These are phyloP conservation scores for Vitis labrusca DNA, from an alignment of 164 flowering plant species.

Conservation along the genomic window DNA sequence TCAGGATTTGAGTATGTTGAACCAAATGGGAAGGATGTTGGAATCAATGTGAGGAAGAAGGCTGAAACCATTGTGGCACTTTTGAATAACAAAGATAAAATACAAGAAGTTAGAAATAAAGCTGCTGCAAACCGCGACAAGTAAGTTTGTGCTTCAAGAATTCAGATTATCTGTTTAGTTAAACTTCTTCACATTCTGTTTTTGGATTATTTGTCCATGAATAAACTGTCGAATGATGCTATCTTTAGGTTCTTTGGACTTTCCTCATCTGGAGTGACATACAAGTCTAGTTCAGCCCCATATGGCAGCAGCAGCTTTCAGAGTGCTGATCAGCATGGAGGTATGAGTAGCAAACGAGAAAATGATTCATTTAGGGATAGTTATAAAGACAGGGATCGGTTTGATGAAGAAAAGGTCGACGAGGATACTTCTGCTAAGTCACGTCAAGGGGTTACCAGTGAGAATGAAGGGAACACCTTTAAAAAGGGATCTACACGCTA, in stretches of 20 bases:
- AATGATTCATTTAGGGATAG: slow-evolving; percentile 46
- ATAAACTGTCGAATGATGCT: slow-evolving; percentile 10
- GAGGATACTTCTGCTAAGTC: slow-evolving; percentile 45
- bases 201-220: background rate
- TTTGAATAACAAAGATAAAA: slow-evolving; percentile 80
- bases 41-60: slow-evolving; percentile 96
- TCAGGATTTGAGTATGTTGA: slow-evolving; percentile 89
- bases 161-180: slow-evolving; percentile 6
- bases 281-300: slow-evolving; percentile 72
- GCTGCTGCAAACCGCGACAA: slow-evolving; percentile 94
- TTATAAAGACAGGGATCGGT: slow-evolving; percentile 41
- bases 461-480: slow-evolving; percentile 25
- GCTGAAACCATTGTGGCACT: slow-evolving; percentile 70
- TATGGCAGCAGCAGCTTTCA: slow-evolving; percentile 51
- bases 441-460: slow-evolving; percentile 29
- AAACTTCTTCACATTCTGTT: background rate
- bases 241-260: slow-evolving; percentile 82
- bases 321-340: slow-evolving; percentile 57
- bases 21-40: slow-evolving; percentile 93
- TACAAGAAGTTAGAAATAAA: slow-evolving; percentile 83
- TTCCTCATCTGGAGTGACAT: slow-evolving; percentile 78
- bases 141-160: slow-evolving; percentile 41
- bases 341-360: slow-evolving; percentile 39
- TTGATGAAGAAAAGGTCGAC: slow-evolving; percentile 46
- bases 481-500: slow-evolving; percentile 39